Conservation (phyloP, 2,329 filamentous ascomycete species). For the Fusarium sp. region DNA sequence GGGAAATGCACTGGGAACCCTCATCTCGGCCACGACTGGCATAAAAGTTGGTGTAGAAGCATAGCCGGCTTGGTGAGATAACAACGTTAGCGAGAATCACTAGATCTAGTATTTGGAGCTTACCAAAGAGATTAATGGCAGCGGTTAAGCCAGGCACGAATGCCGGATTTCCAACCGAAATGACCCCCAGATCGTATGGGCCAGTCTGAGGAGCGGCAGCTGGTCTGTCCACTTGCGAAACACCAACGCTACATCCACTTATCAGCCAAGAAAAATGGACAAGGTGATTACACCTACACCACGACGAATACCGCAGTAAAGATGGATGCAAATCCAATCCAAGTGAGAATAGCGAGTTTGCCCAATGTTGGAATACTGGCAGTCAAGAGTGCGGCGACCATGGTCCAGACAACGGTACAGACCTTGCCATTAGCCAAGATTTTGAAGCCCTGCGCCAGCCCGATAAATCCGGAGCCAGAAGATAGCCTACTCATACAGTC, state of each 20-base stretch:
- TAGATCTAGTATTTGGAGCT: background rate
- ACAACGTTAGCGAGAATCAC: background rate
- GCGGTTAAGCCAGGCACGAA: slow-evolving; percentile 46
- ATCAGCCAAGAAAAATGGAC: no score
- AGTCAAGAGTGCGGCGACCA: slow-evolving; percentile 46
- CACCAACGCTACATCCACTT: slow-evolving; percentile 28
- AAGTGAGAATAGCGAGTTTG: slow-evolving; percentile 50
- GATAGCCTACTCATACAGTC: slow-evolving; percentile 25
- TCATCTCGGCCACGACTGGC: slow-evolving; percentile 47
- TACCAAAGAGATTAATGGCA: slow-evolving; percentile 46
- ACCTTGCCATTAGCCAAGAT: slow-evolving; percentile 35
- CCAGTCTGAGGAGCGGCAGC: slow-evolving; percentile 36
- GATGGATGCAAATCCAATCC: slow-evolving; percentile 48
- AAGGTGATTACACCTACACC: no score
- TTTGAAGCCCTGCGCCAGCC: slow-evolving; percentile 44
- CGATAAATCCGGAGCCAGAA: slow-evolving; percentile 44
- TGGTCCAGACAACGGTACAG: slow-evolving; percentile 45
- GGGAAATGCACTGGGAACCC: slow-evolving; percentile 27
- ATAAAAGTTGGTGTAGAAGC: slow-evolving; percentile 43
- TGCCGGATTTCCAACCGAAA: slow-evolving; percentile 38
- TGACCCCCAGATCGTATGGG: slow-evolving; percentile 51
- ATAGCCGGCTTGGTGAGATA: slow-evolving; percentile 29
- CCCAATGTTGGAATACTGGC: slow-evolving; percentile 51
- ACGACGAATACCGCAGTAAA: slow-evolving; percentile 49
- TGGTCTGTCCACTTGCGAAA: slow-evolving; percentile 40